phyloP scores from a whole-genome alignment of 768 basidiomycete genomes.

The Kwoniella bestiolae region DNA sequence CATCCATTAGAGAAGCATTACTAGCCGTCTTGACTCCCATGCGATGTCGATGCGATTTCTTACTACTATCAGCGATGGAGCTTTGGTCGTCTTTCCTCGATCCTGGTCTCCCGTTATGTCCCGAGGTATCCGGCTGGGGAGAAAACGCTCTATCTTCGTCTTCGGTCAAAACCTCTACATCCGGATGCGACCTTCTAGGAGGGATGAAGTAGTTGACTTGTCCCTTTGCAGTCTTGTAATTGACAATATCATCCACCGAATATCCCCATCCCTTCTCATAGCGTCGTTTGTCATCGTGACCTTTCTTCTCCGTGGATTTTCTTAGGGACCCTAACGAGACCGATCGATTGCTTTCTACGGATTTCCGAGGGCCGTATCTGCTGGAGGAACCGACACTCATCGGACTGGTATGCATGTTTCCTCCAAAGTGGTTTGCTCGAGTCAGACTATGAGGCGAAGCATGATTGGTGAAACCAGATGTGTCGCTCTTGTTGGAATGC shows the following conservation, averaged over 20 bases:
- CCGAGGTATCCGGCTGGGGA: neutral
- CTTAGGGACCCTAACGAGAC: conserved; percentile 5
- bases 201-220: conserved; percentile 52
- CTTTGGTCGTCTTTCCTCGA: conserved; percentile 10
- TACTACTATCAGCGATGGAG: conserved; percentile 25
- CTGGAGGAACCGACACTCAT: conserved; percentile 22
- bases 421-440: conserved; percentile 5
- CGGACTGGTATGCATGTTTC: conserved; percentile 27
- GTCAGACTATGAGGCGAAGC: conserved; percentile 11
- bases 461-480: neutral
- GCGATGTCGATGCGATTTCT: neutral
- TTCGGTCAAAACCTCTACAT: conserved; percentile 13
- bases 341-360: conserved; percentile 20
- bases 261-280: conserved; percentile 33
- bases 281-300: neutral
- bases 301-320: conserved; percentile 1
- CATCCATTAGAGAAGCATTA: conserved; percentile 24
- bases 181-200: conserved; percentile 18
- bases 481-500: conserved; percentile 9
- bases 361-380: conserved; percentile 14
- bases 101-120: neutral
- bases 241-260: conserved; percentile 40
- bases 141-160: conserved; percentile 11
- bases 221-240: conserved; percentile 42
- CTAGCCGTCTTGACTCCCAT: conserved; percentile 20